These are phyloP conservation scores for Penicillium nucicola DNA, from an alignment of 495 filamentous ascomycete genomes.

Conservation along the genomic window DNA sequence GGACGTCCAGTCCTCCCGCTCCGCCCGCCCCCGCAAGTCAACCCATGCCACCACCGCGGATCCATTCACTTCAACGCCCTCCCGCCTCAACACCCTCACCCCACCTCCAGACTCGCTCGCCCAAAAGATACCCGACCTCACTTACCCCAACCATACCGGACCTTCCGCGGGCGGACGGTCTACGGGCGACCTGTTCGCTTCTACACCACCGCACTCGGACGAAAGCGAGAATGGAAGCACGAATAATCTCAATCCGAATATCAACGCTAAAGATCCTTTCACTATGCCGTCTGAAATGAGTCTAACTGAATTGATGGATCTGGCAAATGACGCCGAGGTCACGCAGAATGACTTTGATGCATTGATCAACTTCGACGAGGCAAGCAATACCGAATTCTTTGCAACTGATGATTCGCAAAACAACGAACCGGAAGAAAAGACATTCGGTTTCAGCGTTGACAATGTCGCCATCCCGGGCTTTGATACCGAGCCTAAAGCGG, in stretches of 20 bases:
- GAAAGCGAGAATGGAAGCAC: slow-evolving; percentile 46
- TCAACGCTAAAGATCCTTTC: slow-evolving; percentile 27
- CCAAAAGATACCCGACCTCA: slow-evolving; percentile 42
- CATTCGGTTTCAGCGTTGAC: slow-evolving; percentile 25
- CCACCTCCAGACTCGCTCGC: slow-evolving; percentile 45
- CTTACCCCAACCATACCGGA: slow-evolving; percentile 31
- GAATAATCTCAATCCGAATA: slow-evolving; percentile 39
- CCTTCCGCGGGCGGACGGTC: slow-evolving; percentile 13
- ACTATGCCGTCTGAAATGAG: slow-evolving; percentile 39
- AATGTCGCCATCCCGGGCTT: slow-evolving; percentile 29
- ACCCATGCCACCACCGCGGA: slow-evolving; percentile 10
- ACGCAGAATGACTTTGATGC: slow-evolving; percentile 50
- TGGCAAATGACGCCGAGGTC: slow-evolving; percentile 48
- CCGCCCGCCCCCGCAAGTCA: background rate
- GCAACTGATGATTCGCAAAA: slow-evolving; percentile 23
- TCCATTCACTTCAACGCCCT: slow-evolving; percentile 17
- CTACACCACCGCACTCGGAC: slow-evolving; percentile 43
- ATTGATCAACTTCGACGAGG: slow-evolving; percentile 47
- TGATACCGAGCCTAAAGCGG: slow-evolving; percentile 27
- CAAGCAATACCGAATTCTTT: slow-evolving; percentile 36
- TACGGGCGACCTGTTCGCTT: slow-evolving; percentile 31
- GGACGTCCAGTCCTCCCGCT: slow-evolving; percentile 30
- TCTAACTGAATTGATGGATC: slow-evolving; percentile 43
- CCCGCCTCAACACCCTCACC: slow-evolving; percentile 35
- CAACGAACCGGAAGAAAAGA: slow-evolving; percentile 13